phyloP scores from a whole-genome alignment of 2,329 filamentous ascomycete genomes.

The Verticillium tricorpus region DNA sequence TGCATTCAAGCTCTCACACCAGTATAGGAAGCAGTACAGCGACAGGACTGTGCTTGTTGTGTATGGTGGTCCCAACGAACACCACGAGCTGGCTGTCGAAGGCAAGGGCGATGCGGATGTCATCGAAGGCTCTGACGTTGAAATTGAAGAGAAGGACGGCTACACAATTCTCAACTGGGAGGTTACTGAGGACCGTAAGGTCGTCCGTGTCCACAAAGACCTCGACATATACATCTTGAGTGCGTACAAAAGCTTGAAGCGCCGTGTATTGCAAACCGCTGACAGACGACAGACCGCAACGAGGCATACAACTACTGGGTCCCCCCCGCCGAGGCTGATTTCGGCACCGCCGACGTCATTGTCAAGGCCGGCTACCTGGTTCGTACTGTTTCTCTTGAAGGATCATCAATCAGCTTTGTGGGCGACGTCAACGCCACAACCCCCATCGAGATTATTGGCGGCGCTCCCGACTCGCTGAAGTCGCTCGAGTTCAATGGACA shows the following conservation, averaged over 20 bases:
- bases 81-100: conserved; percentile 51
- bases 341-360: conserved; percentile 15
- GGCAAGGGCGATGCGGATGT: conserved; percentile 5
- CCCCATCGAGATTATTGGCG: conserved; percentile 16
- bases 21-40: conserved; percentile 46
- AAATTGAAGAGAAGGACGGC: conserved; percentile 6
- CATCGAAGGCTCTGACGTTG: conserved; percentile 8
- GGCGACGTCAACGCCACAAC: conserved; percentile 17
- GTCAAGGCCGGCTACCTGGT: conserved; percentile 18
- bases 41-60: conserved; percentile 54
- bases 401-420: conserved; percentile 16
- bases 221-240: conserved; percentile 19
- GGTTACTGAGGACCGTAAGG: conserved; percentile 11
- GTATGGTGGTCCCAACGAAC: conserved; percentile 55
- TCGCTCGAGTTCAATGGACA: conserved; percentile 14
- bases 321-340: conserved; percentile 10
- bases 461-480: conserved; percentile 11
- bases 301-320: conserved; percentile 21
- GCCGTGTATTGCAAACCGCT: too few species aligned
- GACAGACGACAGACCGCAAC: conserved; percentile 12
- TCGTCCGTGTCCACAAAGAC: conserved; percentile 8
- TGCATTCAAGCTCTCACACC: not conserved
- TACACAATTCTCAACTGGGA: conserved; percentile 12
- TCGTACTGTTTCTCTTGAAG: conserved; percentile 11
- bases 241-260: conserved; percentile 15